Conservation (phyloP, 176 grass and related monocot species). For the Carex littledalei region DNA sequence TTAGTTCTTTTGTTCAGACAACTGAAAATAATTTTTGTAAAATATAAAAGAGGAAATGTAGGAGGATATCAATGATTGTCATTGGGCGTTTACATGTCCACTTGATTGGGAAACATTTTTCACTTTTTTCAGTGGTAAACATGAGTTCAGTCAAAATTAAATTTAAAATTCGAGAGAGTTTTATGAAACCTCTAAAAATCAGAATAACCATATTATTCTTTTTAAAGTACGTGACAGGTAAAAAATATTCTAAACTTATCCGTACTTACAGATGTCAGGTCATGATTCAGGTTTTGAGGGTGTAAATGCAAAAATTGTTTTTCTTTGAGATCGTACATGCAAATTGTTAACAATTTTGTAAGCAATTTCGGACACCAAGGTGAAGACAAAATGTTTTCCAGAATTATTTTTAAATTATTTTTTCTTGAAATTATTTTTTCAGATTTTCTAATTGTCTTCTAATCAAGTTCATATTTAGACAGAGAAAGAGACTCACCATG, state of each 20-base stretch:
- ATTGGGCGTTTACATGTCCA: too few relatives aligned
- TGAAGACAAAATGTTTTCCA: not conserved
- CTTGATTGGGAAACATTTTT: too few relatives aligned
- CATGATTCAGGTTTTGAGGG: not conserved
- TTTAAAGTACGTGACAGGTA: not conserved
- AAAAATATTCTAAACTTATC: not conserved
- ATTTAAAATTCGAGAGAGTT: not conserved
- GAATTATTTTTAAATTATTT: not conserved
- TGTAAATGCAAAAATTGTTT: not conserved
- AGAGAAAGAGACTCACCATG: slow-evolving; percentile 25
- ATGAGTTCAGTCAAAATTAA: too few relatives aligned
- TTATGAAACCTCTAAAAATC: not conserved
- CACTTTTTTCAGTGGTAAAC: too few relatives aligned
- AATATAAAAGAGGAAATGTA: too few relatives aligned
- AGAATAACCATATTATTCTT: not conserved
- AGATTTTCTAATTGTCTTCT: not conserved
- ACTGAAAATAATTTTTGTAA: too few relatives aligned
- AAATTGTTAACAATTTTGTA: too few relatives aligned
- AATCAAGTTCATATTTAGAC: not conserved
- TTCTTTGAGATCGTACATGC: too few relatives aligned
- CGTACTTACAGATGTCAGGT: not conserved
- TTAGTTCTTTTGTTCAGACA: too few relatives aligned
- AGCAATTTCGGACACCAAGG: too few relatives aligned
- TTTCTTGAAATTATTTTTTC: not conserved
- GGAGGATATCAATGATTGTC: too few relatives aligned